phyloP scores from a whole-genome alignment of 1,139 yeast genomes.

The Geotrichum fermentans region DNA sequence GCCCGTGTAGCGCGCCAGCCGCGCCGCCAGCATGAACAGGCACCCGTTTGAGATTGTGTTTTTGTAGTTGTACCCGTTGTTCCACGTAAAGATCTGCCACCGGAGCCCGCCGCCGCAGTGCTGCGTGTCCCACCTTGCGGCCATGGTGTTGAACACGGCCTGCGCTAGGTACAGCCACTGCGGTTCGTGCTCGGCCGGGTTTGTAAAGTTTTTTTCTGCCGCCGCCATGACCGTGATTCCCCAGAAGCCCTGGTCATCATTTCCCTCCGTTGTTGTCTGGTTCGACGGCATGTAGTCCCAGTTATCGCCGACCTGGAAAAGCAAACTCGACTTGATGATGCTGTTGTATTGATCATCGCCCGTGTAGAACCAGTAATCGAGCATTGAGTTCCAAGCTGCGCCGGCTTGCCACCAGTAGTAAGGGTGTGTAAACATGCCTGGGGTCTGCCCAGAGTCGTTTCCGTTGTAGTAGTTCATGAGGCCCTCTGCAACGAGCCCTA shows the following conservation, averaged over 20 bases:
- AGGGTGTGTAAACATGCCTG: slow-evolving; percentile 71
- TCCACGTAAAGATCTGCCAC: slow-evolving; percentile 97
- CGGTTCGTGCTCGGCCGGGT: slow-evolving; percentile 51
- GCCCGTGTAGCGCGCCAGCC: slow-evolving; percentile 74
- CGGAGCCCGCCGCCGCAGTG: slow-evolving; percentile 84
- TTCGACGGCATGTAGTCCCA: slow-evolving; percentile 69
- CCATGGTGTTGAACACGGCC: slow-evolving; percentile 86
- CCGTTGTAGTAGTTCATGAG: slow-evolving; percentile 71
- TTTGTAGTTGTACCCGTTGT: slow-evolving; percentile 87
- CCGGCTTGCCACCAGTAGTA: slow-evolving; percentile 97
- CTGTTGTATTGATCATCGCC: slow-evolving; percentile 56
- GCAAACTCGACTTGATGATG: slow-evolving; percentile 53
- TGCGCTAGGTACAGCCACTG: slow-evolving; percentile 71
- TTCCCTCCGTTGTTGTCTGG: slow-evolving; percentile 76
- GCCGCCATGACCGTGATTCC: slow-evolving; percentile 80
- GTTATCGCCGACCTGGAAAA: slow-evolving; percentile 62
- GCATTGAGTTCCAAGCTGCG: slow-evolving; percentile 76
- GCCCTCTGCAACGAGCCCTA: slow-evolving; percentile 56
- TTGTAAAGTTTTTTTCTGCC: slow-evolving; percentile 70
- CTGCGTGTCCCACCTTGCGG: slow-evolving; percentile 73
- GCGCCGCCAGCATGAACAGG: slow-evolving; percentile 79
- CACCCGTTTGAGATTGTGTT: slow-evolving; percentile 90
- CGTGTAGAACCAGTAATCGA: slow-evolving; percentile 63
- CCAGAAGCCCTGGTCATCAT: slow-evolving; percentile 93
- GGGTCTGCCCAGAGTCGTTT: slow-evolving; percentile 46